Base-by-base conservation (phyloP, 768 basidiomycete species). In the Boletus eberwhitei region DNA sequence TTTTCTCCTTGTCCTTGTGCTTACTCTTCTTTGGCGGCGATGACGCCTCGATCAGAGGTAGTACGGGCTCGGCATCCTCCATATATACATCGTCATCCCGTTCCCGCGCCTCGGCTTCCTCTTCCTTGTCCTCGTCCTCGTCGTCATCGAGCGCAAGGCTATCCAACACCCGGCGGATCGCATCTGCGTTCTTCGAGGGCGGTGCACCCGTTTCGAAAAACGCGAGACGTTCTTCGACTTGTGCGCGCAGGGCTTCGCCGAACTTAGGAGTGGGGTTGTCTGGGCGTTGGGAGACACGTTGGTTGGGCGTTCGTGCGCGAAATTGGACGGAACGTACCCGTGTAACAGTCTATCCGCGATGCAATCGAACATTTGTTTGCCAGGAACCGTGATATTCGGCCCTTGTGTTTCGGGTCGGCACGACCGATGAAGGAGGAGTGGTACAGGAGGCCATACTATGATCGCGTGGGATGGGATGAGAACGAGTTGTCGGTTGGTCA, bases 311-410 rank as follows among this genome's bases (percentile, higher is more conserved):
- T 8, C 2, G 5, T 41, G 26, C 6, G 3, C 24, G 22, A 21
- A 12, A 5, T 8, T 54, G n/a, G 13, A 35, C 4, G 29, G 19
- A 11, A 21, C 81, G 51, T 62, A 89, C 91, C 91, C 2, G 87
- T 79, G 68, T 90, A 98, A 72, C 94, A 98, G 70, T 98, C 96
- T 73, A 98, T 98, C 51, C 96, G 82, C 16, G 93, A 90, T 2
- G 96, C 96, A 62, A 98, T 98, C 52, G 94, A 95, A 68, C 93
- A 94, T 74, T 98, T 98, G 81, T 98, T 98, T 37, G 96, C 96
- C 8, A 98, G 79, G 83, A 98, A 98, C n/a, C 96, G 87, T 4
- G 95, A 97, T 68, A 98, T 98, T 52, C 96, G 88, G 11, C 96
- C 96, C 78, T 98, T 98, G 79, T 90, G 85, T 73, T 94, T 96